Evolutionary conservation across 2,329 filamentous ascomycete species (phyloP), one percentile per base, ranked within the genome.

Genomic region (Helotiales sp.): DNA sequence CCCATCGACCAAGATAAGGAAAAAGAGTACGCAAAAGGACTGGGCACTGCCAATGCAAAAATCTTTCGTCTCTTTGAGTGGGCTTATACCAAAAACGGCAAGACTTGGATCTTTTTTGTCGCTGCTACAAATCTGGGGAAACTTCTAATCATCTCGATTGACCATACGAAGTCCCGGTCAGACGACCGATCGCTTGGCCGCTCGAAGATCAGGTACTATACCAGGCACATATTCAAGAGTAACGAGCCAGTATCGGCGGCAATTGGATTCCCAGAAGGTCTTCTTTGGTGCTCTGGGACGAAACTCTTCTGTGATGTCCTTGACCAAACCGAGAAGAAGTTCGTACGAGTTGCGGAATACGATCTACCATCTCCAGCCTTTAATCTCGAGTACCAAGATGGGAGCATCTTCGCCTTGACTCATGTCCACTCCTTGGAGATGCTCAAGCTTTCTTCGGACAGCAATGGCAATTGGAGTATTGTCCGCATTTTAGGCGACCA

Each of bases 41-140:
- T 91, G 15, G 82, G 82, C 1, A 78, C 81, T 44, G 62, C 72
- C 0, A 81, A 81, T 0, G 85, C 89, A 61, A 78, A 77, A 36
- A 81, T 92, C 1, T 77, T 83, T 42, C 78, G 82, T 1, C 70
- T 92, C 7, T 71, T 80, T 1, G 85, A 90, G 60, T 92, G 89
- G 89, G 70, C 77, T 5, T 84, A 82, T 60, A 73, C 76, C 30
- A 81, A 82, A 55, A 77, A 82, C 34, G 77, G 76, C n/a, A 82
- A 80, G 55, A 78, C 73, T 0, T 88, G 87, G 71, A 78, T 81
- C 1, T 88, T 85, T 67, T 76, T 91, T 30, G 77, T 90, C 13
- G 79, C 89, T 10, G 78, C 82, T 3, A 83, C 82, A 0, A 77
- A 76, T 30, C 73, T 74, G 9, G 84, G 85, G 1, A 75, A 78